Base-by-base conservation (phyloP, 208 protist species). In the Lotmaria passim region DNA sequence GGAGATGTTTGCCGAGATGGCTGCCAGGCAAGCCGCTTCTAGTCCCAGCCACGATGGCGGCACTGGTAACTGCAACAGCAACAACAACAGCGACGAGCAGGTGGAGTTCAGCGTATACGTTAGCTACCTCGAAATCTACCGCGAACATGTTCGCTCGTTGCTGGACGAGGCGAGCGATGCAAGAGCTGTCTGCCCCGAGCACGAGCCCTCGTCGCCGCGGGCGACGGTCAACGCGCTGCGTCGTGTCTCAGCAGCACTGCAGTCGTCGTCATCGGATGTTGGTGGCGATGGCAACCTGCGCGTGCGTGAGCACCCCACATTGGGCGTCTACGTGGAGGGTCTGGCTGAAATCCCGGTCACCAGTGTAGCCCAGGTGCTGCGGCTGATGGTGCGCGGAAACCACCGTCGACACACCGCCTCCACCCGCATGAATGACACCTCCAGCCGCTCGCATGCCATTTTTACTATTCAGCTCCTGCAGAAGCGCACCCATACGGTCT, bases 361-460 rank as follows among this genome's bases (percentile, higher is more conserved):
- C 12, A 81, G 75, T 24, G 77, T 82, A 23, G 79, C 85, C 3
- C 67, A 90, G 63, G 79, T 93, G 51, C 28, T 91, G 52, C 67
- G 76, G 24, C 69, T 96, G 36, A 91, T 98, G 70, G 47, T 69
- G 31, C 58, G 73, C 26, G 93, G 90, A 39, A 95, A 94, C 64
- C 50, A 73, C 14, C 58, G 61, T 52, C 81, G 95, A 0, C 87
- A 92, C 75, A 92, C 90, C 7, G 96, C 93, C 2, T 61, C 75
- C 2, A 99, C 98, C 0, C 81, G 86, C 36, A 98, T 98, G 94
- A 99, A 99, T 73, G 89, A 98, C n/a, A 75, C 79, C 33, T 98
- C 90, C 21, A 97, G 87, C 55, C 85, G 98, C 33, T 98, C 97
- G 4, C 98, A 99, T 79, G 97, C 97, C 28, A 97, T 99, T 51